A percentile compares a stretch with the other conserved stretches of the same genome.
Evolutionary conservation across 768 basidiomycete genomes (phyloP).

Genomic region (Mycena pura): DNA sequence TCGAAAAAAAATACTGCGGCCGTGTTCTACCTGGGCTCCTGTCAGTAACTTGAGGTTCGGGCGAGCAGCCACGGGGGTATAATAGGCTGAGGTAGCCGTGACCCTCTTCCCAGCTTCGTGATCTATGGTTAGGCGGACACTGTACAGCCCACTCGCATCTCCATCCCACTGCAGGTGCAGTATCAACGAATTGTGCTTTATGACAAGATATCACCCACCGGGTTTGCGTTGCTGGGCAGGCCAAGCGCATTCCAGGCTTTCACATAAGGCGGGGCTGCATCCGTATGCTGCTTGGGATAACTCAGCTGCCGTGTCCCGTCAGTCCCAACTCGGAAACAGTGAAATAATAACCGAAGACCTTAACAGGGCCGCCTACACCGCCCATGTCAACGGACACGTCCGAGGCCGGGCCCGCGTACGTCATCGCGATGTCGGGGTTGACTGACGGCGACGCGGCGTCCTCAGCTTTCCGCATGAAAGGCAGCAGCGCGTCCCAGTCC

Average conservation of each 20-base stretch:
- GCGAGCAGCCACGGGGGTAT: neutral
- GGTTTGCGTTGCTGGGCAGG: constrained; percentile 8
- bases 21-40: too few species aligned
- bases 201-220: neutral
- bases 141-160: neutral
- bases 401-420: neutral
- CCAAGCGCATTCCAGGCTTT: constrained; percentile 10
- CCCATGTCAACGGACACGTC: too few species aligned
- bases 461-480: neutral
- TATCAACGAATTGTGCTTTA: neutral
- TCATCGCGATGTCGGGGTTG: neutral
- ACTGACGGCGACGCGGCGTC: neutral
- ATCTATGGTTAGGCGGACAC: neutral
- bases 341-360: neutral
- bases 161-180: neutral
- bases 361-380: constrained; percentile 4
- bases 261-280: neutral
- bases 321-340: too few species aligned
- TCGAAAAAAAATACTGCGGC: too few species aligned
- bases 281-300: neutral
- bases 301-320: neutral
- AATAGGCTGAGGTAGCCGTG: constrained; percentile 7
- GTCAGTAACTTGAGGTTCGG: constrained; percentile 3
- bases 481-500: constrained; percentile 7
- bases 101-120: constrained; percentile 1